These are phyloP conservation scores for Pholiota adiposa DNA, from an alignment of 1,284 basidiomycete species.

Conservation along the genomic window DNA sequence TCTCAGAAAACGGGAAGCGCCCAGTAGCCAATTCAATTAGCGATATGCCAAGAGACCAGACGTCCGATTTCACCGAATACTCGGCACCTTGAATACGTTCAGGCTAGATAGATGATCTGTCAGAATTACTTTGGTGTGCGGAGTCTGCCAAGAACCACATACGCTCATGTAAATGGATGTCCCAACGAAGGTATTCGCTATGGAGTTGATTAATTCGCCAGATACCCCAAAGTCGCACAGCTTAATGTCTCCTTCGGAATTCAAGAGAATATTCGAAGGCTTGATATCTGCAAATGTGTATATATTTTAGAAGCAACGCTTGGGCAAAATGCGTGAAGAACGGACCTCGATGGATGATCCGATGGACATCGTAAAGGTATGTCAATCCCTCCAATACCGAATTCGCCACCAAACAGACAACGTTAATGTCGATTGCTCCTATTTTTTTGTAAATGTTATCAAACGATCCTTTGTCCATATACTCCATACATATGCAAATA, in stretches of 20 bases:
- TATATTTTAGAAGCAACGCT: background rate
- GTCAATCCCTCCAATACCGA: constrained; percentile 94
- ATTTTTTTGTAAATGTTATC: constrained; percentile 95
- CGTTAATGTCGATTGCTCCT: constrained; percentile 87
- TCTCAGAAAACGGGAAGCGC: constrained; percentile 34
- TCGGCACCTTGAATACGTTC: constrained; percentile 98
- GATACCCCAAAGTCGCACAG: constrained; percentile 99
- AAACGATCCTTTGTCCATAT: constrained; percentile 90
- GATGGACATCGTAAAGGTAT: constrained; percentile 98
- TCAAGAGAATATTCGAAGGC: constrained; percentile 96
- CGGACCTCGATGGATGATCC: constrained; percentile 98
- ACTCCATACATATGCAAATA: constrained; percentile 99
- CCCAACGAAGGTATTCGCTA: constrained; percentile 98
- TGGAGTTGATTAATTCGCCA: constrained; percentile 97
- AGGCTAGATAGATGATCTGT: constrained; percentile 59
- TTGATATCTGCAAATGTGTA: constrained; percentile 81
- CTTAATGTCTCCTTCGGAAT: constrained; percentile 94
- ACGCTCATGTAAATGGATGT: constrained; percentile 99
- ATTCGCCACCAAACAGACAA: constrained; percentile 90
- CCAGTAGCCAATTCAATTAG: constrained; percentile 82
- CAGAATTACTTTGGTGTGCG: background rate
- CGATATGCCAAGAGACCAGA: constrained; percentile 96
- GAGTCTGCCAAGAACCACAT: constrained; percentile 39
- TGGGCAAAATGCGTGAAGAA: constrained; percentile 9
- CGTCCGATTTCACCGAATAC: constrained; percentile 97